Percentiles rank a stretch among this genome's conserved stretches.
Evolutionary conservation across 441 rosid species (phyloP).

Genomic region (Daphne laureola): DNA sequence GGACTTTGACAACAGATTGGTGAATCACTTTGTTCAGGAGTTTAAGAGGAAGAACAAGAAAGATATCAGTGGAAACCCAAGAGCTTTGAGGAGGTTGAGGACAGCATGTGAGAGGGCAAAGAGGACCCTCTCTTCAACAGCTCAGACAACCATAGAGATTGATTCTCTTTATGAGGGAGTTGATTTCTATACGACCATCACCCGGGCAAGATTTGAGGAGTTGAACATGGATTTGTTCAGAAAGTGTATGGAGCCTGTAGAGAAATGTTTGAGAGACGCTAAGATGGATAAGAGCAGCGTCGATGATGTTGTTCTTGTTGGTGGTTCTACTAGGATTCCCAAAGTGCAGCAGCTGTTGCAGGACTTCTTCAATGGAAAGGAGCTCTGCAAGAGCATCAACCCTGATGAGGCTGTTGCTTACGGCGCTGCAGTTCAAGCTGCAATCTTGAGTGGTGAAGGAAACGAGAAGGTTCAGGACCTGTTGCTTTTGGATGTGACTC

Average conservation of each 20-base stretch:
- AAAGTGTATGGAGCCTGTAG: constrained; percentile 52
- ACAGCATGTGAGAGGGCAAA: constrained; percentile 43
- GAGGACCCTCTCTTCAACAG: constrained; percentile 41
- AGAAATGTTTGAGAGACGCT: constrained; percentile 49
- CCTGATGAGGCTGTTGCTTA: constrained; percentile 54
- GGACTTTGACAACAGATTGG: constrained; percentile 45
- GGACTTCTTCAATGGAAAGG: constrained; percentile 45
- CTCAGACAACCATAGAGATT: constrained; percentile 40
- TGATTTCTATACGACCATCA: constrained; percentile 37
- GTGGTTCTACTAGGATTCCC: constrained; percentile 47
- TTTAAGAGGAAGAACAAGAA: constrained; percentile 45
- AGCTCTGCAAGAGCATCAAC: constrained; percentile 45
- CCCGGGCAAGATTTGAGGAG: constrained; percentile 43
- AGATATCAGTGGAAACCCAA: constrained; percentile 40
- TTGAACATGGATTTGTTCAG: constrained; percentile 50
- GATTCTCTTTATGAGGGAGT: constrained; percentile 48
- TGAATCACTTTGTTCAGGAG: constrained; percentile 42
- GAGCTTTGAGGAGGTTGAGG: constrained; percentile 43
- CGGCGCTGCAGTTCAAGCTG: constrained; percentile 46
- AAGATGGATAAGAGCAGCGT: constrained; percentile 44
- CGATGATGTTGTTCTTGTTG: constrained; percentile 47
- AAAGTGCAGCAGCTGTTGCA: constrained; percentile 47
- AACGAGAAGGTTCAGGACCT: constrained; percentile 54
- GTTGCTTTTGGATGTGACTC: constrained; percentile 42
- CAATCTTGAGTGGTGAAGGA: constrained; percentile 44